Conservation (phyloP, 2,329 filamentous ascomycete species). For the Pseudogymnoascus sp. region DNA sequence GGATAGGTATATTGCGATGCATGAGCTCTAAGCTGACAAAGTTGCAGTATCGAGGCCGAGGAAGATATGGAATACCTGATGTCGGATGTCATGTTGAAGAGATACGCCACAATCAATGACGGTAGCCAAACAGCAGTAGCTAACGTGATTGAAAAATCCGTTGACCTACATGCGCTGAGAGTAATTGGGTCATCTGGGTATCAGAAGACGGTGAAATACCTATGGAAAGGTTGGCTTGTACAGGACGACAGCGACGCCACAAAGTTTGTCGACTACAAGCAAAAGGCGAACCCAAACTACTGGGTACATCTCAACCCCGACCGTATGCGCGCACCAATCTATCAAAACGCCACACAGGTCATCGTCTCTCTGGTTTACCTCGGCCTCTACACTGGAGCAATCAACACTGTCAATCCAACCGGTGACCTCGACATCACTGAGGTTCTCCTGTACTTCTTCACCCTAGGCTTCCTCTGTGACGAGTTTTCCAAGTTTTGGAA, state of each 20-base stretch:
- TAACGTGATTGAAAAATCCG: constrained; percentile 88
- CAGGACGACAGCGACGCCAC: constrained; percentile 87
- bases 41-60: constrained; percentile 68
- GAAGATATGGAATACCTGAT: constrained; percentile 72
- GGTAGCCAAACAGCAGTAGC: constrained; percentile 63
- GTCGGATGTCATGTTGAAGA: constrained; percentile 72
- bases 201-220: constrained; percentile 85
- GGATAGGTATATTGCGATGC: neutral
- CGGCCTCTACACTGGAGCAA: constrained; percentile 75
- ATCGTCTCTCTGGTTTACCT: constrained; percentile 78
- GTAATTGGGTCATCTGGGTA: constrained; percentile 91
- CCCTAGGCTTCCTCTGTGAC: constrained; percentile 81
- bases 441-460: constrained; percentile 81
- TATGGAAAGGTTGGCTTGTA: constrained; percentile 95
- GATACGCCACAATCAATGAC: constrained; percentile 74
- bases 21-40: neutral
- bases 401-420: constrained; percentile 84
- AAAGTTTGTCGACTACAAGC: constrained; percentile 80
- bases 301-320: constrained; percentile 84
- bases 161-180: constrained; percentile 80
- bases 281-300: constrained; percentile 71
- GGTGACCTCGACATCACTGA: constrained; percentile 83
- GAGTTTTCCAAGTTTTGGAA: constrained; percentile 88
- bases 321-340: constrained; percentile 83
- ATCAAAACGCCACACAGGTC: constrained; percentile 86